Evolutionary conservation across 345 rosid genomes (phyloP), one percentile per base, ranked within the genome.

Genomic region (Cardamine resedifolia): DNA sequence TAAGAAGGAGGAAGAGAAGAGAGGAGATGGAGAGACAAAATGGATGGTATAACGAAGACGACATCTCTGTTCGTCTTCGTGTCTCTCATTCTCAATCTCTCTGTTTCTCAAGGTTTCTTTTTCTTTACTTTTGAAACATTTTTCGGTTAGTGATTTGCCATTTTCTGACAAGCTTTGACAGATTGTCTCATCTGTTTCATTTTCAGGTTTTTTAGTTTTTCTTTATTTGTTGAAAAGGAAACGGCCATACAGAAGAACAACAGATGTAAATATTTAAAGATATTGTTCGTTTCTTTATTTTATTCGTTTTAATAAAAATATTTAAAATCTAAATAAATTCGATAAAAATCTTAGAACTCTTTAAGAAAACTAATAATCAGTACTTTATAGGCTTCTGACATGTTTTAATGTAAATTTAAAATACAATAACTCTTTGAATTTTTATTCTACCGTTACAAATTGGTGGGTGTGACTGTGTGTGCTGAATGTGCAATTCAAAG

Each of bases 71-170:
- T 18, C 33, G 68, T 75, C 78, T 75, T 51, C 68, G 73, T 20
- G 55, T 76, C 27, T 76, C 70, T 76, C 78, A 61, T 34, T 45
- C 41, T 51, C 53, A 28, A 34, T 10, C 3, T 27, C 16, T 69
- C 5, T 62, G 59, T 55, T 21, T 39, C 56, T 50, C 19, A 26
- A 26, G 38, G 43, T 10, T 59, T 50, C 60, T 8, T 59, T 26
- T n/a, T n/a, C n/a, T 58, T 68, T 34, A 39, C 18, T 30, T 43
- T 31, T 7, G 50, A 45, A 44, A 27, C 21, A 47, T 36, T 47
- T 8, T 70, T 70, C 61, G 5, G 79, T 76, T 76, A 55, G 52
- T 41, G 36, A 47, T 69, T 61, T 68, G 57, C 74, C 74, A 31
- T 75, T 60, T 68, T 61, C 12, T 61, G 65, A 62, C 64, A 59